Conservation (phyloP, 2,329 filamentous ascomycete genomes). For the Allantophomopsis lycopodina region DNA sequence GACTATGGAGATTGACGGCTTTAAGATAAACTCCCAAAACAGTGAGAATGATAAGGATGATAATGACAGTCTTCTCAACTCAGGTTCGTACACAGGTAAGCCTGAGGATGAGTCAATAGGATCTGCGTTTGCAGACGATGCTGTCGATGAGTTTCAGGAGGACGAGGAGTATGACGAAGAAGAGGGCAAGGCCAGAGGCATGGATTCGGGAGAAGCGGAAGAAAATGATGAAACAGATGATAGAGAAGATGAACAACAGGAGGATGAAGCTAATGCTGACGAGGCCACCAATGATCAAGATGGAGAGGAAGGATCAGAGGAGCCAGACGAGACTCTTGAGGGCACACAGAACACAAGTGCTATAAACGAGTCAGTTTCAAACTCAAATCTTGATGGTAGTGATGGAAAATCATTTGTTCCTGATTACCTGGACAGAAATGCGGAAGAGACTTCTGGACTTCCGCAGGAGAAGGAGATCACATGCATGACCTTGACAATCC, state of each 20-base stretch:
- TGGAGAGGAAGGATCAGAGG: slow-evolving; percentile 13
- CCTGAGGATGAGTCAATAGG: background rate
- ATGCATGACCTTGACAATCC: slow-evolving; percentile 53
- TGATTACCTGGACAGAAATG: background rate
- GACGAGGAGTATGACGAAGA: slow-evolving; percentile 3
- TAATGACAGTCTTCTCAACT: background rate
- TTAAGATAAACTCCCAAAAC: slow-evolving; percentile 5
- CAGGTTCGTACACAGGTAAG: background rate
- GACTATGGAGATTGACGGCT: slow-evolving; percentile 14
- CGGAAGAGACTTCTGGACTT: background rate
- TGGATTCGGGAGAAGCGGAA: slow-evolving; percentile 6
- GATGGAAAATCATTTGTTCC: background rate
- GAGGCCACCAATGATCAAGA: slow-evolving; percentile 8
- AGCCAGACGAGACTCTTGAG: slow-evolving; percentile 3
- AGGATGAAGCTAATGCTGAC: slow-evolving; percentile 13
- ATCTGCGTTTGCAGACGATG: slow-evolving; percentile 3
- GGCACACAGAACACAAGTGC: background rate
- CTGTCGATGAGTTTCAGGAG: slow-evolving; percentile 4
- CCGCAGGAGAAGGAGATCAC: slow-evolving; percentile 7
- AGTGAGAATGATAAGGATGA: background rate
- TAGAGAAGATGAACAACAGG: slow-evolving; percentile 7
- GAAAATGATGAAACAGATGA: slow-evolving; percentile 9
- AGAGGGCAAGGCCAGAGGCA: slow-evolving; percentile 3
- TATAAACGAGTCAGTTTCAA: background rate
- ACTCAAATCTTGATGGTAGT: background rate